These are phyloP conservation scores for Cryptococcus depauperatus DNA, from an alignment of 1,284 basidiomycete genomes.

Conservation along the genomic window DNA sequence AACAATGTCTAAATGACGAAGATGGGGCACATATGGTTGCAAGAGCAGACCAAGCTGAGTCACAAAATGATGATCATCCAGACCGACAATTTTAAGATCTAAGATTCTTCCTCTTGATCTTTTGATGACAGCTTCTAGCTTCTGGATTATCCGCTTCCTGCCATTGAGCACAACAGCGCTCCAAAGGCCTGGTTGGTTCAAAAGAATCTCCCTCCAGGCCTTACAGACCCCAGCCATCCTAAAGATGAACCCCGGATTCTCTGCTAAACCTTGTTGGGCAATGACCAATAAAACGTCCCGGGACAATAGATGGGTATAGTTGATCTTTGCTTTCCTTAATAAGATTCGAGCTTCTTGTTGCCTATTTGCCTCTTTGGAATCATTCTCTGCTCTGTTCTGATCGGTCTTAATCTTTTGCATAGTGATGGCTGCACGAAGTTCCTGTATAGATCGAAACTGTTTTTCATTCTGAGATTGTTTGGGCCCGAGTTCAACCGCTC, in stretches of 20 bases:
- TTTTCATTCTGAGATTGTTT: conserved; percentile 2
- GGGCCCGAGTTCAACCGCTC: conserved; percentile 5
- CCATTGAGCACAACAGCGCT: conserved; percentile 17
- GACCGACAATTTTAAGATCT: conserved; percentile 10
- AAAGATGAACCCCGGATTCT: conserved; percentile 16
- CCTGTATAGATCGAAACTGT: conserved; percentile 1
- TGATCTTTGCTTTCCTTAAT: conserved; percentile 12
- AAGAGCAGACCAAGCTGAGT: conserved; percentile 5
- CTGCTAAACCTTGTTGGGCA: conserved; percentile 16
- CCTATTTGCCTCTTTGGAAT: conserved; percentile 4
- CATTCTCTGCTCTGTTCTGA: conserved; percentile 1
- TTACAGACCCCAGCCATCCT: conserved; percentile 28
- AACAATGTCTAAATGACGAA: conserved; percentile 4
- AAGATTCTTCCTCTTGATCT: conserved; percentile 14
- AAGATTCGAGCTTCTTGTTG: neutral
- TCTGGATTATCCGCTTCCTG: conserved; percentile 14
- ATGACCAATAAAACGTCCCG: conserved; percentile 29
- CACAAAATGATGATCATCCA: conserved; percentile 4
- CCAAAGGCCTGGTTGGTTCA: conserved; percentile 21
- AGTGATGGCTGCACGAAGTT: conserved; percentile 8
- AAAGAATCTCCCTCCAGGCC: conserved; percentile 23
- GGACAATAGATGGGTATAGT: conserved; percentile 23
- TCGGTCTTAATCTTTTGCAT: conserved; percentile 7
- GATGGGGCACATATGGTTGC: conserved; percentile 2
- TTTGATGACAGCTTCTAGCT: conserved; percentile 15